A percentile compares a stretch with the other conserved stretches of the same genome.
These are phyloP conservation scores for Fragilariopsis cylindrus DNA, from an alignment of 108 stramenopile genomes.

Conservation along the genomic window DNA sequence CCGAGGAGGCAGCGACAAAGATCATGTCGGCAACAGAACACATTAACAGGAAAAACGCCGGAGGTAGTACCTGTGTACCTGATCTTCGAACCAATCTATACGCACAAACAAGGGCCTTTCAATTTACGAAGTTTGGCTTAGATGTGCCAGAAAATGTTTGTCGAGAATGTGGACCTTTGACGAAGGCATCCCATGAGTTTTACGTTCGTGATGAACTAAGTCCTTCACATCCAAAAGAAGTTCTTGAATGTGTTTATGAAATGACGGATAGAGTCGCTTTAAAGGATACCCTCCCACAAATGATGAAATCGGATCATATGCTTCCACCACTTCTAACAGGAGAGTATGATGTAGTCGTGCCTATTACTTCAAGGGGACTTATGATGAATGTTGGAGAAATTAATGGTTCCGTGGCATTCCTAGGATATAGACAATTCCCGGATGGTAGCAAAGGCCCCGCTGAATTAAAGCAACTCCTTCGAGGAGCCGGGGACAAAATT, in stretches of 20 bases:
- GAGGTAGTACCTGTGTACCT: constrained; percentile 44
- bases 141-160: constrained; percentile 56
- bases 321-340: constrained; percentile 70
- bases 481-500: constrained; percentile 70
- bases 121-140: constrained; percentile 79
- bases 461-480: constrained; percentile 64
- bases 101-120: constrained; percentile 76
- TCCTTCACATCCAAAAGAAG: constrained; percentile 16
- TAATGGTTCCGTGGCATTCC: constrained; percentile 73
- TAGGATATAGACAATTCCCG: constrained; percentile 62
- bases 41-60: constrained; percentile 61
- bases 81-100: constrained; percentile 67
- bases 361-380: constrained; percentile 78
- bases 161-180: constrained; percentile 65
- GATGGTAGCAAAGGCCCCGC: constrained; percentile 75
- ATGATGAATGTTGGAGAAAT: constrained; percentile 89
- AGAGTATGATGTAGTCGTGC: constrained; percentile 84
- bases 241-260: constrained; percentile 41
- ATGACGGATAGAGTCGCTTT: constrained; percentile 31
- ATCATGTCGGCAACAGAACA: constrained; percentile 53
- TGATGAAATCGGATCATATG: constrained; percentile 20
- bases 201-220: constrained; percentile 2
- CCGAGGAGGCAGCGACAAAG: constrained; percentile 49
- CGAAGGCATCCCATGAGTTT: constrained; percentile 16
- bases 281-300: constrained; percentile 17